Percentiles rank a stretch among this genome's conserved stretches.
Evolutionary conservation across 2,329 filamentous ascomycete species (phyloP).

Genomic region (Cordyceps farinosa): DNA sequence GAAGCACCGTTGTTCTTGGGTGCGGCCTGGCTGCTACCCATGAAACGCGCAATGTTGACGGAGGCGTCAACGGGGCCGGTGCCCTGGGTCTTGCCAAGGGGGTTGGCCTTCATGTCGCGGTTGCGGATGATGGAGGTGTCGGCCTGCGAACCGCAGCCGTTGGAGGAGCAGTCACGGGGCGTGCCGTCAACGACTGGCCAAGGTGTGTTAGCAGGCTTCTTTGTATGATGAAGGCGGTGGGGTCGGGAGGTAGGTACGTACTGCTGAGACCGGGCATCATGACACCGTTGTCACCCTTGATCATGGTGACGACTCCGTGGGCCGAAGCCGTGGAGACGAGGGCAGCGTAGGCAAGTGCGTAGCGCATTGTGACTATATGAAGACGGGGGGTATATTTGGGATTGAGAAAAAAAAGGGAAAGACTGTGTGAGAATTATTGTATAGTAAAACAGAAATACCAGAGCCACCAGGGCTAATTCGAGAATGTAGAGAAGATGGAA

Average conservation of each 20-base stretch:
- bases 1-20: conserved; percentile 39
- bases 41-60: conserved; percentile 57
- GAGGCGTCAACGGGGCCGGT: conserved; percentile 56
- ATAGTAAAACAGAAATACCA: conserved; percentile 14
- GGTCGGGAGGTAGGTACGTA: conserved; percentile 18
- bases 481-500: neutral
- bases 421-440: neutral
- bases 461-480: conserved; percentile 16
- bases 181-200: conserved; percentile 57
- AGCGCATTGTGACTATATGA: conserved; percentile 28
- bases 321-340: conserved; percentile 49
- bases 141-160: conserved; percentile 61
- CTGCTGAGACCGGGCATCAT: conserved; percentile 55
- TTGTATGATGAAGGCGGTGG: neutral
- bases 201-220: conserved; percentile 1
- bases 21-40: conserved; percentile 41
- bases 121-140: conserved; percentile 68
- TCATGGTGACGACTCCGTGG: conserved; percentile 55
- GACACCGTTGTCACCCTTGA: conserved; percentile 59
- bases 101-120: conserved; percentile 51
- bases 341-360: conserved; percentile 27
- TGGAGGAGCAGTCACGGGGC: conserved; percentile 61
- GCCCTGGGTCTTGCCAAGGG: conserved; percentile 62
- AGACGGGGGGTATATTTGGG: neutral
- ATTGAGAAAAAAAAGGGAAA: neutral